A percentile compares a stretch with the other conserved stretches of the same genome.
Conservation (phyloP, 352 stramenopile species). For the Phytopythium aichiense region DNA sequence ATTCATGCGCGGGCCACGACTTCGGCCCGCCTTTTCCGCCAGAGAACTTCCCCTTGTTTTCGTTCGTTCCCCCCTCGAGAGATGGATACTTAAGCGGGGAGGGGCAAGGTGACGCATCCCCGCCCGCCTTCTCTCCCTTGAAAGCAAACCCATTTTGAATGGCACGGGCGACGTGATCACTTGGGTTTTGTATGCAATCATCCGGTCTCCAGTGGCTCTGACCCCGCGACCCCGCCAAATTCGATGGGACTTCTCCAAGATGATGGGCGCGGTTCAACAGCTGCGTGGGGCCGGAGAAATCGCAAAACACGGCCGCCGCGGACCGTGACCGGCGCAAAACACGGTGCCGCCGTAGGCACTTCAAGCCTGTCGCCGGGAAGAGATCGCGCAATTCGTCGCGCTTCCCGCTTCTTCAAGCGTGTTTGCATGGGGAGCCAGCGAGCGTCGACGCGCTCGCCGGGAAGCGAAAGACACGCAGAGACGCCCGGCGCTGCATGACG, state of each 20-base stretch:
- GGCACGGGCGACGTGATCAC: not conserved
- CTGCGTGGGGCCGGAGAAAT: slow-evolving; percentile 4
- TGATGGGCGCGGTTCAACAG: slow-evolving; percentile 8
- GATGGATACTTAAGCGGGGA: slow-evolving; percentile 6
- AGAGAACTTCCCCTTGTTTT: slow-evolving; percentile 8
- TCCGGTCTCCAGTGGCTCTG: not conserved
- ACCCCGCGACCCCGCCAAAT: too few relatives aligned
- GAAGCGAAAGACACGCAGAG: not conserved
- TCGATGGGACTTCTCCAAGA: not conserved
- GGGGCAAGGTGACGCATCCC: not conserved
- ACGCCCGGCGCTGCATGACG: not conserved
- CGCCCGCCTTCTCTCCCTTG: not conserved
- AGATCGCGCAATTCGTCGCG: slow-evolving; percentile 1
- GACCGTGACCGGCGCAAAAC: not conserved
- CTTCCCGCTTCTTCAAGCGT: not conserved
- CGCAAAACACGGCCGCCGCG: not conserved
- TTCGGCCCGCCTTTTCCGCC: not conserved
- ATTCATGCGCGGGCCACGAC: not conserved
- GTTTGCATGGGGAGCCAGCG: not conserved
- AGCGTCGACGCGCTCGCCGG: not conserved
- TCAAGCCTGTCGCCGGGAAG: not conserved
- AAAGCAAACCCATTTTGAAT: slow-evolving; percentile 7
- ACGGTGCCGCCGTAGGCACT: not conserved
- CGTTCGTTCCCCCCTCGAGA: slow-evolving; percentile 7
- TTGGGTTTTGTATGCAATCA: not conserved